phyloP scores from a whole-genome alignment of 1,284 basidiomycete genomes.

The Trametes sp. region DNA sequence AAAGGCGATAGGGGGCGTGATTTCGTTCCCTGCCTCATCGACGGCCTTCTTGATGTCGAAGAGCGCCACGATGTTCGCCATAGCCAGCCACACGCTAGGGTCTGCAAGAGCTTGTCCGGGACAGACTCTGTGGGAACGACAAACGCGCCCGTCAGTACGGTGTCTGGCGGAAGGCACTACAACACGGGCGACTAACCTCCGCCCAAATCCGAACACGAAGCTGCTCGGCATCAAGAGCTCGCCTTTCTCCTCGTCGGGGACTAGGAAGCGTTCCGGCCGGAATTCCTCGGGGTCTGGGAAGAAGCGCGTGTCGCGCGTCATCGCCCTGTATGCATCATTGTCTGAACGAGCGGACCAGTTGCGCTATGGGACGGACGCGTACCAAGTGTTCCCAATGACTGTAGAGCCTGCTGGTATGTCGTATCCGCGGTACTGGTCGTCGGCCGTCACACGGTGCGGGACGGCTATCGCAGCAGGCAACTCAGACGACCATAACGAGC shows the following conservation, averaged over 20 bases:
- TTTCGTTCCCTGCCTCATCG: conserved; percentile 1
- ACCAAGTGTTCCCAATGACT: conserved; percentile 57
- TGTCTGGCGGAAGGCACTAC: neutral
- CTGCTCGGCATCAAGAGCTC: neutral
- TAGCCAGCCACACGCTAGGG: conserved; percentile 10
- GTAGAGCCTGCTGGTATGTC: conserved; percentile 53
- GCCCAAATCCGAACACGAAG: conserved; percentile 17
- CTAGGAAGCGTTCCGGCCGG: conserved; percentile 36
- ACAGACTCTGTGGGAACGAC: conserved; percentile 12
- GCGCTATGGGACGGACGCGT: neutral
- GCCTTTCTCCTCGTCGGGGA: neutral
- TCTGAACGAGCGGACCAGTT: no score
- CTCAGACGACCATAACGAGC: neutral
- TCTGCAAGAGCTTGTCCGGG: conserved; percentile 18
- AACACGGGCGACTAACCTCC: neutral
- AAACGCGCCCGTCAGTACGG: neutral
- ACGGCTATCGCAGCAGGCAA: conserved; percentile 2
- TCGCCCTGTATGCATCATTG: conserved; percentile 34
- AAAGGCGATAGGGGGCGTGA: conserved; percentile 33
- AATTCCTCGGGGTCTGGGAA: conserved; percentile 36
- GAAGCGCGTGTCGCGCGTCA: conserved; percentile 32
- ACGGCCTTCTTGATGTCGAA: conserved; percentile 11
- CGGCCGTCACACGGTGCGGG: conserved; percentile 43
- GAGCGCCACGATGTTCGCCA: conserved; percentile 11
- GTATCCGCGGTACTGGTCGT: conserved; percentile 55